A percentile compares a stretch with the other conserved stretches of the same genome.
phyloP scores from a whole-genome alignment of 1,284 basidiomycete genomes.

The Tilletiaria anomala region DNA sequence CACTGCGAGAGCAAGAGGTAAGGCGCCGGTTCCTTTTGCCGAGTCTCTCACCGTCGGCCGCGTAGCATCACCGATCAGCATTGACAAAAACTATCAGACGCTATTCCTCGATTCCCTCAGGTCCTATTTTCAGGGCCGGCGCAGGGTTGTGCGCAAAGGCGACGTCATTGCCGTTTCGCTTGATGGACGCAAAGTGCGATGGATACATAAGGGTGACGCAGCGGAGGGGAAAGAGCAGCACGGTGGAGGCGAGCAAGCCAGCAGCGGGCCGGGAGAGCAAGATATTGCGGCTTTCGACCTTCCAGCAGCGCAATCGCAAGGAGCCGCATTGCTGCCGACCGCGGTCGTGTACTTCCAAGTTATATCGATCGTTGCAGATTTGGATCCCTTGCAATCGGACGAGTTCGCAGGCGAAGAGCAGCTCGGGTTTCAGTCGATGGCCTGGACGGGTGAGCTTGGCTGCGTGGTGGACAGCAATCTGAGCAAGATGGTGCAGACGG shows the following conservation, averaged over 20 bases:
- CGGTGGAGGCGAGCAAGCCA: too few relatives aligned
- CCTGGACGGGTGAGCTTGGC: slow-evolving; percentile 55
- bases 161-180: slow-evolving; percentile 59
- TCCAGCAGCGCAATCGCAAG: slow-evolving; percentile 43
- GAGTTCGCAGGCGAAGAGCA: slow-evolving; percentile 6
- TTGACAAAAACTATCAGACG: slow-evolving; percentile 58
- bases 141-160: slow-evolving; percentile 58
- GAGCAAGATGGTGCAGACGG: slow-evolving; percentile 65
- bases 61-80: slow-evolving; percentile 64
- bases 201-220: neutral
- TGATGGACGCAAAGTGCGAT: neutral
- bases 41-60: slow-evolving; percentile 57
- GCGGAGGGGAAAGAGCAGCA: too few relatives aligned
- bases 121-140: slow-evolving; percentile 50
- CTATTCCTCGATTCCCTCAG: slow-evolving; percentile 58
- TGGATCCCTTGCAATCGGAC: neutral
- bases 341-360: neutral
- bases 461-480: slow-evolving; percentile 63
- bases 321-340: slow-evolving; percentile 41
- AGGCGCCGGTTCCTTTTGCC: slow-evolving; percentile 29
- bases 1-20: slow-evolving; percentile 7
- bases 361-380: neutral
- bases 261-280: neutral
- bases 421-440: slow-evolving; percentile 11
- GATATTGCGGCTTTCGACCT: neutral